phyloP scores from a whole-genome alignment of 257 asterid species.

The Echites panduratus region DNA sequence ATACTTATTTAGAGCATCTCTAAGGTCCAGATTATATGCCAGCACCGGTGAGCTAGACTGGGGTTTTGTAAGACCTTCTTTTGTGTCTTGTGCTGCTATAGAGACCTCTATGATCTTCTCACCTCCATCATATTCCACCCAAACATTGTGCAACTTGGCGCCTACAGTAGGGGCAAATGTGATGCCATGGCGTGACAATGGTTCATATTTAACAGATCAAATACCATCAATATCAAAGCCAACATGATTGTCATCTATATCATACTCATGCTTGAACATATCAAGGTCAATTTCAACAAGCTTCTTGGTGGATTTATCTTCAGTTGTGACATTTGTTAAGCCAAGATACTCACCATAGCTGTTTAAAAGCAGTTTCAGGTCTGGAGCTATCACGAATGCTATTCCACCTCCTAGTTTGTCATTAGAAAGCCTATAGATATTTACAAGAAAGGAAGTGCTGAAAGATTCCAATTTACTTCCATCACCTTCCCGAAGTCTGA shows the following conservation, averaged over 20 bases:
- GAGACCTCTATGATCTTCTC: constrained; percentile 34
- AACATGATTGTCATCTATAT: constrained; percentile 29
- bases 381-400: constrained; percentile 32
- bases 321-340: constrained; percentile 21
- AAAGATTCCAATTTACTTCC: constrained; percentile 20
- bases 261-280: constrained; percentile 21
- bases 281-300: constrained; percentile 37
- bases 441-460: constrained; percentile 30
- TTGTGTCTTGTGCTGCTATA: constrained; percentile 45
- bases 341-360: constrained; percentile 38
- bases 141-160: constrained; percentile 17
- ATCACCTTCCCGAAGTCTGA: constrained; percentile 25
- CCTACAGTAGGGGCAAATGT: constrained; percentile 19
- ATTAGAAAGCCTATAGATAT: constrained; percentile 2
- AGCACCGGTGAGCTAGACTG: constrained; percentile 39
- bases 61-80: constrained; percentile 39
- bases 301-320: constrained; percentile 14
- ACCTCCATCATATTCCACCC: constrained; percentile 47
- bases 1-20: constrained; percentile 30
- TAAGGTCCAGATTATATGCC: constrained; percentile 29
- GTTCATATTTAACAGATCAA: constrained; percentile 10
- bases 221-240: constrained; percentile 31
- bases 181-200: constrained; percentile 23
- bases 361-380: constrained; percentile 19
- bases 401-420: constrained; percentile 20